phyloP scores from a whole-genome alignment of 2,329 filamentous ascomycete species.

The Diaporthe ilicicola region DNA sequence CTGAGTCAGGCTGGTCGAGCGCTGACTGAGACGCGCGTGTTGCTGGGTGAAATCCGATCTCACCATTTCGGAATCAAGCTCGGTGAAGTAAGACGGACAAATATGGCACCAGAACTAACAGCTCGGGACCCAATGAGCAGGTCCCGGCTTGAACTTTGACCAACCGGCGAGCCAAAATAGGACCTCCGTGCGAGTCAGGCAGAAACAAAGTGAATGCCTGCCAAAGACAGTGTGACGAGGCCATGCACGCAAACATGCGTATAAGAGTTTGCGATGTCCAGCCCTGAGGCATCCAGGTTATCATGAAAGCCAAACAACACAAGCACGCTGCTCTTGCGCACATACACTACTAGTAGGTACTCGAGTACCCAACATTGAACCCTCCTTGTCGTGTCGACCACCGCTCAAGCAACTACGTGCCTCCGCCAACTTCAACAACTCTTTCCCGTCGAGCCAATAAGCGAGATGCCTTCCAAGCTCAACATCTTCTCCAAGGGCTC shows the following conservation, averaged over 20 bases:
- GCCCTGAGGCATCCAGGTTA: slow-evolving; percentile 3
- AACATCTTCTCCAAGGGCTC: slow-evolving; percentile 28
- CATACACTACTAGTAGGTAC: no score
- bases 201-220: neutral
- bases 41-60: neutral
- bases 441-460: neutral
- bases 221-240: slow-evolving; percentile 7
- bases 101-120: slow-evolving; percentile 11
- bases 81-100: slow-evolving; percentile 21
- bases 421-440: neutral
- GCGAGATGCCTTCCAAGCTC: slow-evolving; percentile 25
- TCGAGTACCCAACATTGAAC: no score
- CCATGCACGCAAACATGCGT: neutral
- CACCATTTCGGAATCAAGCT: neutral
- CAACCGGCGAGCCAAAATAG: neutral
- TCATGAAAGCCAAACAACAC: neutral
- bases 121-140: neutral
- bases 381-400: no score
- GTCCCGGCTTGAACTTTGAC: neutral
- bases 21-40: neutral
- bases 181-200: neutral
- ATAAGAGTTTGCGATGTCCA: neutral
- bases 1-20: neutral
- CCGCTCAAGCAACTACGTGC: neutral
- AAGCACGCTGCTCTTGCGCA: neutral